Percentiles rank a stretch among this genome's conserved stretches.
Conservation (phyloP, 75 land plant genomes). For the Picea glauca region DNA sequence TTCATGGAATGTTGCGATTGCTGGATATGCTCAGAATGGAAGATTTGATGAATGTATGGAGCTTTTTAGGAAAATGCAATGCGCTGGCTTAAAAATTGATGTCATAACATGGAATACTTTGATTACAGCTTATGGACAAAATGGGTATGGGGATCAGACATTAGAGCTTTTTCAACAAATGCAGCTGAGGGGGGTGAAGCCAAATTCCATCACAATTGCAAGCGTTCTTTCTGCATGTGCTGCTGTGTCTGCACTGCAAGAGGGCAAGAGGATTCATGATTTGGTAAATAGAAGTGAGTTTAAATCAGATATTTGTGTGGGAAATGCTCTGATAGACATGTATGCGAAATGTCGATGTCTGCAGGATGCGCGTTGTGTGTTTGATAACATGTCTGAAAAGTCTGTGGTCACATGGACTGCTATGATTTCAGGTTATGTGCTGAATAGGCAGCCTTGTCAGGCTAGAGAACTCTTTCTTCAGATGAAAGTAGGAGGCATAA, state of each 20-base stretch:
- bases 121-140: conserved; percentile 47
- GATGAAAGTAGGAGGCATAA: conserved; percentile 27
- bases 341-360: neutral
- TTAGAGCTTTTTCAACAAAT: conserved; percentile 25
- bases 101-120: conserved; percentile 49
- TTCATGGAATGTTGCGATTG: conserved; percentile 39
- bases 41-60: conserved; percentile 23
- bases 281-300: no score
- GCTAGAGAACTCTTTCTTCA: conserved; percentile 36
- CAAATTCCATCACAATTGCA: conserved; percentile 38
- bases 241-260: conserved; percentile 18
- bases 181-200: conserved; percentile 17
- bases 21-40: conserved; percentile 46
- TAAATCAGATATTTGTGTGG: no score
- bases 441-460: conserved; percentile 3
- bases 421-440: conserved; percentile 7
- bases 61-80: conserved; percentile 31
- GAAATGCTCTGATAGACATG: neutral
- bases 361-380: neutral
- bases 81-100: conserved; percentile 24
- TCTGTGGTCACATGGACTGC: neutral
- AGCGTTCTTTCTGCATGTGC: conserved; percentile 50
- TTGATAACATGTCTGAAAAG: conserved; percentile 7
- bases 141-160: conserved; percentile 44
- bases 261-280: neutral